Percentiles rank a stretch among this genome's conserved stretches.
Conservation (phyloP, 805 yeast species). For the Saccharomyces jurei region DNA sequence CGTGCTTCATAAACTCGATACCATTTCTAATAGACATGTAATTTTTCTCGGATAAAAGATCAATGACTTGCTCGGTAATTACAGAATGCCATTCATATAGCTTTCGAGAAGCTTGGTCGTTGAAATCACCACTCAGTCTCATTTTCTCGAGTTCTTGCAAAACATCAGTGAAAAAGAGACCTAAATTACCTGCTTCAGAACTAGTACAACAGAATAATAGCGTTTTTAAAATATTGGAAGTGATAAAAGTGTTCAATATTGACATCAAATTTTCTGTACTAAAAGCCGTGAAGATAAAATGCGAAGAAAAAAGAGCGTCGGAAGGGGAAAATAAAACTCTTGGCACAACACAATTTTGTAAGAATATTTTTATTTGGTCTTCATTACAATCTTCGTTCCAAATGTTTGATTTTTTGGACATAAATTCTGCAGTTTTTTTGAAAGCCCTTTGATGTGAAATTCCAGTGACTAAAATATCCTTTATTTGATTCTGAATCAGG, state of each 20-base stretch:
- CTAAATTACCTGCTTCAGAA: conserved; percentile 73
- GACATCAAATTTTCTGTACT: conserved; percentile 34
- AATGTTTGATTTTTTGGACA: conserved; percentile 4
- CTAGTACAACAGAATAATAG: conserved; percentile 65
- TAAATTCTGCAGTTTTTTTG: conserved; percentile 4
- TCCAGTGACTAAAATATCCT: conserved; percentile 14
- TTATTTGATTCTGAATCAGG: conserved; percentile 9
- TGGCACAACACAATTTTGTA: conserved; percentile 66
- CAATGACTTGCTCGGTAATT: conserved; percentile 32
- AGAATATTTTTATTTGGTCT: conserved; percentile 31
- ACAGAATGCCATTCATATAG: conserved; percentile 49
- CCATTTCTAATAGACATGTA: conserved; percentile 78
- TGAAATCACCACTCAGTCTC: conserved; percentile 33
- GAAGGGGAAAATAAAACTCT: conserved; percentile 69
- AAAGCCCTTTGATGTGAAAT: conserved; percentile 17
- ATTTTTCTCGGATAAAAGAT: conserved; percentile 31
- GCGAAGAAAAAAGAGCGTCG: conserved; percentile 67
- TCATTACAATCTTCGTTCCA: conserved; percentile 14
- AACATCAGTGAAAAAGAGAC: conserved; percentile 57
- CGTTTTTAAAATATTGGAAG: conserved; percentile 41
- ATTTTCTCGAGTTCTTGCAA: conserved; percentile 39
- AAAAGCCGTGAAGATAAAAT: conserved; percentile 50
- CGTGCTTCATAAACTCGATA: conserved; percentile 64
- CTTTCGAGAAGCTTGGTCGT: conserved; percentile 29
- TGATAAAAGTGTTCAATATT: conserved; percentile 41